Evolutionary conservation across 352 stramenopile genomes (phyloP).

Genomic region (Aphanomyces stellatus): DNA sequence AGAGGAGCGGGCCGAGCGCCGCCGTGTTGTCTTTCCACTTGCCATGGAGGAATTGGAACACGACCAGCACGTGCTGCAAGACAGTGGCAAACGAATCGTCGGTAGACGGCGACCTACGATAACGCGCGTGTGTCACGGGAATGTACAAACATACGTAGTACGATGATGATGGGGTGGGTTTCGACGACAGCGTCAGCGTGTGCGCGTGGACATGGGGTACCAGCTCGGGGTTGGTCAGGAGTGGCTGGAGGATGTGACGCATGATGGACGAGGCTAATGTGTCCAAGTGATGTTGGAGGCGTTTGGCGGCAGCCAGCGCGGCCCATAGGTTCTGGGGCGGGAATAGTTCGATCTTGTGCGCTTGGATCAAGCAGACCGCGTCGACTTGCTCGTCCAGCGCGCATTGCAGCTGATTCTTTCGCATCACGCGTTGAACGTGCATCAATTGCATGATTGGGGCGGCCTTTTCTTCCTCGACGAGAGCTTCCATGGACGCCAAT

Average conservation of each 20-base stretch:
- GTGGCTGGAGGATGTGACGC: neutral
- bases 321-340: neutral
- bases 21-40: neutral
- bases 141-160: neutral
- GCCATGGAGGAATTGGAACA: neutral
- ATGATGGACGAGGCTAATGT: neutral
- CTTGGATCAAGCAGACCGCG: neutral
- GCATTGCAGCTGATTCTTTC: neutral
- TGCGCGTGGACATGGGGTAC: neutral
- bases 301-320: neutral
- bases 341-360: neutral
- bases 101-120: too few relatives aligned
- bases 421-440: neutral
- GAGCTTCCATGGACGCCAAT: neutral
- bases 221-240: neutral
- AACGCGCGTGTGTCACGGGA: too few relatives aligned
- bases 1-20: neutral
- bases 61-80: neutral
- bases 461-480: neutral
- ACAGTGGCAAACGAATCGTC: neutral
- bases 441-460: constrained; percentile 7
- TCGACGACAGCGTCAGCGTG: neutral
- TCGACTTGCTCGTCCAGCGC: neutral
- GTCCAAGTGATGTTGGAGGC: neutral
- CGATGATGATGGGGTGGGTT: neutral